These are phyloP conservation scores for Ramaria rubella DNA, from an alignment of 768 basidiomycete species.

Conservation along the genomic window DNA sequence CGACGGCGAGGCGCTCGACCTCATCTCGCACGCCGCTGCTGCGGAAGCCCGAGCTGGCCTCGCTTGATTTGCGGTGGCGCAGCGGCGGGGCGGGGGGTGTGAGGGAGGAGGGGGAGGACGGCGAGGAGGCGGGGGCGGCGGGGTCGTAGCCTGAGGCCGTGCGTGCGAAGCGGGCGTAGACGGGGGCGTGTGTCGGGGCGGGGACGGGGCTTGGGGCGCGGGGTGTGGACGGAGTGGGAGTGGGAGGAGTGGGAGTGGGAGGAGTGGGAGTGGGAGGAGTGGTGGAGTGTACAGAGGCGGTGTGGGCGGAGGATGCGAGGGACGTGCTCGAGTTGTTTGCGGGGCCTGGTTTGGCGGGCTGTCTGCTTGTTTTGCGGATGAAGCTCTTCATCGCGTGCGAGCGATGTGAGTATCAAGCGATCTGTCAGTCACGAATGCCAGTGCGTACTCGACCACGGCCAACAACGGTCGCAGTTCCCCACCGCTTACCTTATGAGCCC, in stretches of 20 bases:
- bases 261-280: too few relatives aligned
- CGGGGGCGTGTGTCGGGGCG: background rate
- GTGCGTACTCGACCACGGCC: too few relatives aligned
- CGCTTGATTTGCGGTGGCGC: background rate
- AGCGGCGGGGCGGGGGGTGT: background rate
- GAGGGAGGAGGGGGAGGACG: background rate
- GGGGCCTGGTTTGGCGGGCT: background rate
- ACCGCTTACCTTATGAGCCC: too few relatives aligned
- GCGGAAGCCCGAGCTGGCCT: background rate
- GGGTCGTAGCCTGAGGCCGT: background rate
- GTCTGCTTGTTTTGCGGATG: conserved; percentile 1
- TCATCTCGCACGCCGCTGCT: conserved; percentile 6
- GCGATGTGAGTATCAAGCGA: too few relatives aligned
- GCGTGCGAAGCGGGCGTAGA: conserved; percentile 4
- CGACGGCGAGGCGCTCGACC: background rate
- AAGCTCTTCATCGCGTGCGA: conserved; percentile 6
- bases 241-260: background rate
- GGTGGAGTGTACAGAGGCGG: background rate
- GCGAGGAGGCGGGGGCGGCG: background rate
- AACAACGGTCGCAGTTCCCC: too few relatives aligned
- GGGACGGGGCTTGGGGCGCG: background rate
- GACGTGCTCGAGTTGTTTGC: background rate
- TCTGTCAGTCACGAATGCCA: too few relatives aligned
- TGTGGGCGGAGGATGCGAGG: background rate
- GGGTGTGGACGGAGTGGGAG: background rate